These are phyloP conservation scores for Diaporthe caulivora DNA, from an alignment of 2,329 filamentous ascomycete species.

Conservation along the genomic window DNA sequence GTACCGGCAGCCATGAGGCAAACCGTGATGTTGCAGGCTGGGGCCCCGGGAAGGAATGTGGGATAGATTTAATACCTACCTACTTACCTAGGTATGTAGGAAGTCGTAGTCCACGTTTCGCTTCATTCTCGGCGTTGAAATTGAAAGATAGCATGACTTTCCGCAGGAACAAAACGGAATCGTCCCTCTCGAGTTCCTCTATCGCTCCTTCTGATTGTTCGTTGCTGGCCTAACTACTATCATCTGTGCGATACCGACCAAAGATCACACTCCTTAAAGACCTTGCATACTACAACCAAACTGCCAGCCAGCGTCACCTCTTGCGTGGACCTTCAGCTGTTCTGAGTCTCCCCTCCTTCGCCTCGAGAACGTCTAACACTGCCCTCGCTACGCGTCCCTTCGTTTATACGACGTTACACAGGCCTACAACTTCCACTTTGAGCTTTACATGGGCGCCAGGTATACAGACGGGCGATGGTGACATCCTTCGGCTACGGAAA, in stretches of 20 bases:
- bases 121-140: not conserved
- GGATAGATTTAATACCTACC: not conserved
- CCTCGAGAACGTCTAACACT: not conserved
- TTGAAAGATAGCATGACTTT: not conserved
- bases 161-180: not conserved
- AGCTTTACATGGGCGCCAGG: not conserved
- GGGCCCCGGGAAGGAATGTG: not conserved
- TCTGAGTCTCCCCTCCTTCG: not conserved
- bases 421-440: not conserved
- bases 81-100: too few relatives aligned
- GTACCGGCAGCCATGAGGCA: not conserved
- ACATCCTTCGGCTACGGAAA: conserved; percentile 6
- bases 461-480: not conserved
- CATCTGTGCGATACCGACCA: not conserved
- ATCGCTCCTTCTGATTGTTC: not conserved
- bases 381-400: not conserved
- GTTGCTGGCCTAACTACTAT: not conserved
- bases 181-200: not conserved
- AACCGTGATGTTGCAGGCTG: not conserved
- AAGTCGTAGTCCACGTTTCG: not conserved
- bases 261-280: conserved; percentile 7
- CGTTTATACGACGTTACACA: conserved; percentile 20
- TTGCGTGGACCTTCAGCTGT: not conserved
- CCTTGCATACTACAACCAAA: not conserved
- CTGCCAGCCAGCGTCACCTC: not conserved